phyloP scores from a whole-genome alignment of 2,329 filamentous ascomycete species.

The Xylariaceae sp. region DNA sequence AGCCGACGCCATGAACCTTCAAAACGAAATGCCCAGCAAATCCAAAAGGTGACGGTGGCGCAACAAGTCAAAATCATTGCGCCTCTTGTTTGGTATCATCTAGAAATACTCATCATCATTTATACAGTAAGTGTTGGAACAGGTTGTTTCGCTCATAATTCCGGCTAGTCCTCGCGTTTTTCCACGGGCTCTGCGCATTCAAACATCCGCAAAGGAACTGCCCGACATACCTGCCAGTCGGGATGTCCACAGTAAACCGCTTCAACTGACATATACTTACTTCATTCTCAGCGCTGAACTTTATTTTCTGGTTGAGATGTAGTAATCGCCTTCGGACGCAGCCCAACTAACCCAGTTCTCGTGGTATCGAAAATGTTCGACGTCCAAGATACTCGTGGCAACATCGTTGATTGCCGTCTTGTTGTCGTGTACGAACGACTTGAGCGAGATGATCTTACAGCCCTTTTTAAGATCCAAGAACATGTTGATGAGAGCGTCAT shows the following conservation, averaged over 20 bases:
- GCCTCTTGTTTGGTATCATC: no score
- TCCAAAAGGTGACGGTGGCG: slow-evolving; percentile 23
- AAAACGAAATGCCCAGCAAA: slow-evolving; percentile 43
- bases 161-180: slow-evolving; percentile 6
- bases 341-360: slow-evolving; percentile 89
- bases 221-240: slow-evolving; percentile 10
- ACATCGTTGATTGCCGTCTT: slow-evolving; percentile 75
- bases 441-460: slow-evolving; percentile 83
- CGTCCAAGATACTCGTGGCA: slow-evolving; percentile 69
- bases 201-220: slow-evolving; percentile 16
- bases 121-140: slow-evolving; percentile 25
- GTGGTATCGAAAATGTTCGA: slow-evolving; percentile 57
- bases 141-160: slow-evolving; percentile 12
- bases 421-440: slow-evolving; percentile 79
- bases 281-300: background rate
- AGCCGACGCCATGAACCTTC: slow-evolving; percentile 78
- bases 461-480: slow-evolving; percentile 92
- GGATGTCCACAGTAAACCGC: slow-evolving; percentile 8
- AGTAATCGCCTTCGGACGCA: slow-evolving; percentile 76
- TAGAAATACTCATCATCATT: no score
- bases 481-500: slow-evolving; percentile 77
- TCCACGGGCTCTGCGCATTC: slow-evolving; percentile 11
- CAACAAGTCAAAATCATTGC: slow-evolving; percentile 2
- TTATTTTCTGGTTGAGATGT: slow-evolving; percentile 74
- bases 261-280: slow-evolving; percentile 11